Evolutionary conservation across 768 basidiomycete genomes (phyloP), one percentile per base, ranked within the genome.

Genomic region (Strobilomyces confusus): DNA sequence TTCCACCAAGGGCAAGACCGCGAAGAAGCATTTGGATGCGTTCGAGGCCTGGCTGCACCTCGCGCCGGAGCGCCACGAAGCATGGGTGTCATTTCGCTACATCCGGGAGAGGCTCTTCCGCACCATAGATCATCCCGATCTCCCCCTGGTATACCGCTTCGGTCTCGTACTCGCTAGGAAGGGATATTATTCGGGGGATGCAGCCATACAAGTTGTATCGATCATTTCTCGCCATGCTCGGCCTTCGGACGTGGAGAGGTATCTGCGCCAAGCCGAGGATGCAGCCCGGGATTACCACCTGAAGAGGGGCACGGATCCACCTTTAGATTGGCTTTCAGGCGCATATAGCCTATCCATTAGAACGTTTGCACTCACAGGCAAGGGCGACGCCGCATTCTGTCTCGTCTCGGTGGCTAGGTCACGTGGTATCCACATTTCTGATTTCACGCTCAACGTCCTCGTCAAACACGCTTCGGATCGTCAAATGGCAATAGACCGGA

Each of bases 41-140:
- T 69, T 69, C n/a, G 73, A 74, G 42, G 54, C 62, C 14, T 83
- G 81, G 81, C 60, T 79, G 48, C 65, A 70, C 5, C 69, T 80
- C 38, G 59, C 73, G 13, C 80, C 80, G 5, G 58, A 67, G 33
- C 69, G 67, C 3, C 48, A 63, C 25, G 51, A 59, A 14, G 46
- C 52, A 9, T 44, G 48, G 38, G 34, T 52, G 13, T 45, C 58
- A 14, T 61, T 77, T 56, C 41, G 62, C 15, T 38, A 48, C 15
- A 66, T 73, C 14, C 70, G 75, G 15, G 58, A 70, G n/a, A 61
- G 61, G 12, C 61, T 74, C 11, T 60, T 80, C 23, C 63, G 64
- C 25, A 52, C 51, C 19, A 56, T 67, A 52, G 57, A 57, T 1
- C 56, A 59, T 33, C 64, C 68, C 43, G 68, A 76, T 26, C 64